These are phyloP conservation scores for Solanum hybrid DNA, from an alignment of 305 asterid species.

Conservation along the genomic window DNA sequence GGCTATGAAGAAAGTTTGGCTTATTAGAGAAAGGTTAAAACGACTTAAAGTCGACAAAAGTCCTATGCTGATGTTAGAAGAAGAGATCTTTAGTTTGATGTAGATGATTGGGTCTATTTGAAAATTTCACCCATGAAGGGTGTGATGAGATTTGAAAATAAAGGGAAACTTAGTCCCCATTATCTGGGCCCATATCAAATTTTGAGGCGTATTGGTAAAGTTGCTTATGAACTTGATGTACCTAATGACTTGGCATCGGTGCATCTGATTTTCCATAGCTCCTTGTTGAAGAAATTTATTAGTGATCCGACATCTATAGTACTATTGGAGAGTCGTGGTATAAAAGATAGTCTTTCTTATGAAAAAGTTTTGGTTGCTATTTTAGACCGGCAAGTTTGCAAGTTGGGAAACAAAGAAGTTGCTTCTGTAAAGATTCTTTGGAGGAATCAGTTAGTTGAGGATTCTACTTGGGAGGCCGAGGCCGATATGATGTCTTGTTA, in stretches of 20 bases:
- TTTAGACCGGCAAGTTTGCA: not conserved
- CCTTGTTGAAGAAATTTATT: not conserved
- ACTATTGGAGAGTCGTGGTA: not conserved
- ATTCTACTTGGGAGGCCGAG: not conserved
- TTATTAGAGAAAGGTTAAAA: not conserved
- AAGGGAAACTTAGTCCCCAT: not conserved
- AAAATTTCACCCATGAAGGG: not conserved
- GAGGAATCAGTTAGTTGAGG: not conserved
- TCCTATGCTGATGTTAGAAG: not conserved
- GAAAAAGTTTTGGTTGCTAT: not conserved
- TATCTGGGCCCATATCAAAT: not conserved
- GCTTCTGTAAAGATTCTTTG: not conserved
- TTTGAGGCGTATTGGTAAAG: not conserved
- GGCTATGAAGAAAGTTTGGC: not conserved
- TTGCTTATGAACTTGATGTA: not conserved
- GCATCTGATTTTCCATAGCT: not conserved
- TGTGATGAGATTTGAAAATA: not conserved
- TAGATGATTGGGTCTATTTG: not conserved
- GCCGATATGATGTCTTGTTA: not conserved
- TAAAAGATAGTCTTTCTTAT: not conserved
- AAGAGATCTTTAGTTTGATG: too few relatives aligned
- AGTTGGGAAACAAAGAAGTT: not conserved
- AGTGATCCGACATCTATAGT: not conserved
- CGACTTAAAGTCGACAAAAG: not conserved
- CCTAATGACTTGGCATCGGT: not conserved